Conservation (phyloP, 306 rosid genomes). For the Dalbergia cochinchinensis region DNA sequence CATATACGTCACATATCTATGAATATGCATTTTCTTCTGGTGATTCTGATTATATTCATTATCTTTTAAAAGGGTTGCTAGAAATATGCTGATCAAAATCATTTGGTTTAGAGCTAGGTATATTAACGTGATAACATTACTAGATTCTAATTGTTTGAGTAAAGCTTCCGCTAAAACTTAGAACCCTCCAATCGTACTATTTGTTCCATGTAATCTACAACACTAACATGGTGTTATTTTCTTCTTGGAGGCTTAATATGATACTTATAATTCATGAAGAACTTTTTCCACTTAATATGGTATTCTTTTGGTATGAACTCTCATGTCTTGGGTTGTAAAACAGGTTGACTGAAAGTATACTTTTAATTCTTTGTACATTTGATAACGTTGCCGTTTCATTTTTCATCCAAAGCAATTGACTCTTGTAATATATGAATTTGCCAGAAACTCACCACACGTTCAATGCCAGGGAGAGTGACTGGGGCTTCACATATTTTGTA, state of each 20-base stretch:
- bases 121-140: not conserved
- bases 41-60: too few species aligned
- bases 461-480: constrained; percentile 53
- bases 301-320: not conserved
- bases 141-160: not conserved
- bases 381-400: not conserved
- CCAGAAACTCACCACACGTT: constrained; percentile 63
- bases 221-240: not conserved
- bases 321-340: not conserved
- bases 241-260: not conserved
- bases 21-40: too few species aligned
- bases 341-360: not conserved
- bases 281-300: not conserved
- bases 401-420: not conserved
- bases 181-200: not conserved
- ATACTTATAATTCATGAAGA: not conserved
- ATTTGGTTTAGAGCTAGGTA: not conserved
- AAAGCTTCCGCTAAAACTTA: not conserved
- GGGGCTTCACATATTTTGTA: constrained; percentile 74
- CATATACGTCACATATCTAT: too few species aligned
- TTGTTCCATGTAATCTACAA: not conserved
- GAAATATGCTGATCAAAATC: too few species aligned
- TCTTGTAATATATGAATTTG: constrained; percentile 36
- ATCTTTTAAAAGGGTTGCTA: too few species aligned
- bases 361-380: not conserved